Percentiles rank a stretch among this genome's conserved stretches.
Conservation (phyloP, 768 basidiomycete genomes). For the Tricholoma furcatifolium region DNA sequence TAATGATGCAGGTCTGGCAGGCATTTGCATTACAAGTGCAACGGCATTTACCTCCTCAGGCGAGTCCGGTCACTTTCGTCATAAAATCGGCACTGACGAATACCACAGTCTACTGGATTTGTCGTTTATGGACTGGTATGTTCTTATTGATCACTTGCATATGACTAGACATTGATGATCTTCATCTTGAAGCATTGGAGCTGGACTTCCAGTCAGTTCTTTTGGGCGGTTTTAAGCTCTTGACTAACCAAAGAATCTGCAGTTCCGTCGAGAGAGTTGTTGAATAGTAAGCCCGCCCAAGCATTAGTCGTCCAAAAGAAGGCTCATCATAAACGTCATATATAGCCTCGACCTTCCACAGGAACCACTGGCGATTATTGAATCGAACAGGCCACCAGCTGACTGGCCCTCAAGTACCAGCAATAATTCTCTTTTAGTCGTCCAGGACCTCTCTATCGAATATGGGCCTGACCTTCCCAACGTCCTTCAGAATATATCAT, state of each 20-base stretch:
- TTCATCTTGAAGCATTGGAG: slow-evolving; percentile 50
- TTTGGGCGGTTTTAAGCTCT: background rate
- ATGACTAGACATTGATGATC: background rate
- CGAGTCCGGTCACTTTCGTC: slow-evolving; percentile 9
- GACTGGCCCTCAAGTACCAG: slow-evolving; percentile 87
- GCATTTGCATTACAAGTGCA: slow-evolving; percentile 73
- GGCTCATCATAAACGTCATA: background rate
- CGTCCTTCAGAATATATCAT: slow-evolving; percentile 75
- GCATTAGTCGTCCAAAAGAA: background rate
- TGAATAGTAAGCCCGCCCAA: slow-evolving; percentile 57
- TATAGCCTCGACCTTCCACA: slow-evolving; percentile 72
- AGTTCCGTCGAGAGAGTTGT: slow-evolving; percentile 90
- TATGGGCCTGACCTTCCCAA: slow-evolving; percentile 84
- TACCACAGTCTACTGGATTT: slow-evolving; percentile 47
- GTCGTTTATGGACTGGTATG: slow-evolving; percentile 47
- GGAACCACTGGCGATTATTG: slow-evolving; percentile 77
- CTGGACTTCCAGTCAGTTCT: slow-evolving; percentile 68
- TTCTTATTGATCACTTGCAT: background rate
- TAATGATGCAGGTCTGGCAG: slow-evolving; percentile 60
- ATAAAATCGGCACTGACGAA: background rate
- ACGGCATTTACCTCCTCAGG: slow-evolving; percentile 49
- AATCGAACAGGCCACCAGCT: slow-evolving; percentile 76
- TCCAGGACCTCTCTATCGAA: slow-evolving; percentile 76
- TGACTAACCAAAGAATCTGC: background rate
- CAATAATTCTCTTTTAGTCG: slow-evolving; percentile 55